Base-by-base conservation (phyloP, 208 protist genomes). In the Trypanosoma cruzi region DNA sequence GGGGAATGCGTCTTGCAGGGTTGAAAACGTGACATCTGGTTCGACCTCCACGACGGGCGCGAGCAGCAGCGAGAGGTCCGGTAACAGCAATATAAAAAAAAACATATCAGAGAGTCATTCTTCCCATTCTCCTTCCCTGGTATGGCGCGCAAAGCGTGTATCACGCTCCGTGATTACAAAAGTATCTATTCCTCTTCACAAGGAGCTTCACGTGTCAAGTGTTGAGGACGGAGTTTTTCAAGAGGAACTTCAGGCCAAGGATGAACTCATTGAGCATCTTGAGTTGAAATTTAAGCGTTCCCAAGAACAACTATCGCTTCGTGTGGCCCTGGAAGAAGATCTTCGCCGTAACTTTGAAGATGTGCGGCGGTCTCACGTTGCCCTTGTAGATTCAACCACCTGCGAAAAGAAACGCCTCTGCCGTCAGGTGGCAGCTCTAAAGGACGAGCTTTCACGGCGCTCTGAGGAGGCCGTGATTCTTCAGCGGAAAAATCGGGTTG, bases 391-490 rank as follows among this genome's bases (percentile, higher is more conserved):
- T 3, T 42, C 64, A 24, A 54, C 65, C 26, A 57, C 48, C 24
- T 11, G 13, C 16, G 71, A 77, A 48, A 59, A 53, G n/a, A 68
- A 64, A 31, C 58, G 26, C n/a, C 64, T 77, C 13, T 22, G 37
- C 29, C 58, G 36, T 24, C 89, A 92, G 67, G 79, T 95, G 20
- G 57, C 68, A 11, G 89, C 89, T 13, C 73, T 95, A 32, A 91
- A 92, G 73, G 89, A 89, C 59, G 89, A 95, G 80, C 74, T 95
- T 40, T 76, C 71, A 10, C 81, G 89, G 1, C 81, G 84, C n/a
- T 64, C 71, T 18, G 69, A 88, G 49, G 88, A 93, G 72, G 61
- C 74, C 6, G 53, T 53, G 6, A 71, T 89, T 22, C 42, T 90
- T 59, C 58, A 80, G 44, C 70, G 75, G 5, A 58, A 58, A 32